Evolutionary conservation across 306 rosid genomes (phyloP), one percentile per base, ranked within the genome.

Genomic region (Hippophae gyantsensis): DNA sequence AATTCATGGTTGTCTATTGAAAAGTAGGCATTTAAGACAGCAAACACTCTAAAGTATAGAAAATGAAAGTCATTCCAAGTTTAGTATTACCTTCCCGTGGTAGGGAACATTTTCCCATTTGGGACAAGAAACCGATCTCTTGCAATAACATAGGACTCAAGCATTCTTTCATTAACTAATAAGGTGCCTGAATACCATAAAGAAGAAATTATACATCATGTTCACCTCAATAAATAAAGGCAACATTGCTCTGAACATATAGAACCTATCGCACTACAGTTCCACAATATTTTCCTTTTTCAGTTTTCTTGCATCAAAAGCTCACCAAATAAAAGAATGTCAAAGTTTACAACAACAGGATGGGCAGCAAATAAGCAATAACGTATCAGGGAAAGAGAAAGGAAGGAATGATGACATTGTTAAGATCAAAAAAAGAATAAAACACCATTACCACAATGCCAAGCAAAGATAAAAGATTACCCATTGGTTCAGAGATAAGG

Each of bases 401-500:
- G 11, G 6, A 56, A 27, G 40, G 32, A 27, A 11, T 13, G 13
- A 25, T 41, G 44, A 61, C 46, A 48, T 43, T 6, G 5, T 23
- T 25, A 9, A 56, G 2, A 10, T 45, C 58, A 48, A 10, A 57
- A 32, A 4, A 2, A 32, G 4, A 2, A 32, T 32, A 32, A 32
- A 32, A 2, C 38, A 32, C 38, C 5, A 32, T 32, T 47, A 46
- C 60, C 64, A 51, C 52, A 62, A 25, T 27, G 61, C 53, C 40
- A 73, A 26, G 54, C 40, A 43, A 23, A 48, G 52, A 54, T 32
- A 27, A 45, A 59, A 71, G 52, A 78, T 69, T 77, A 90, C 98
- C 98, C 98, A 90, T 87, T 51, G 98, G 98, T 87, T 90, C 98
- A 5, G 98, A 90, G 68, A 90, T 90, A 58, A 90, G 79, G 72